These are phyloP conservation scores for Pythium diclinum DNA, from an alignment of 352 stramenopile species.

Conservation along the genomic window DNA sequence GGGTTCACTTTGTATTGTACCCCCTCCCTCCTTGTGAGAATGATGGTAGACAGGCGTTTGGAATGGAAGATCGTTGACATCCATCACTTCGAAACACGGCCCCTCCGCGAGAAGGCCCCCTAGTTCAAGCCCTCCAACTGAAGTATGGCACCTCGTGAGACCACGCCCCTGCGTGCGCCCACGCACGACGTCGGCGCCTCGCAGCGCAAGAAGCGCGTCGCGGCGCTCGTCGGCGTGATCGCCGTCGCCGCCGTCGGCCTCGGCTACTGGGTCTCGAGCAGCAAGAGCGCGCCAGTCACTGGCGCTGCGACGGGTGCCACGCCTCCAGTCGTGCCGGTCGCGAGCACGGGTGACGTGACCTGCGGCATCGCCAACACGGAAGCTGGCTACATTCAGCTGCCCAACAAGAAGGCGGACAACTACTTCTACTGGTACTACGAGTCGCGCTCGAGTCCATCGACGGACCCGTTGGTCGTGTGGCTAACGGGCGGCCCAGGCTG, in stretches of 20 bases:
- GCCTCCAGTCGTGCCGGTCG: background rate
- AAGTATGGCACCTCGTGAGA: slow-evolving; percentile 16
- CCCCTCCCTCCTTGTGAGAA: background rate
- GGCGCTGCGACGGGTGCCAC: background rate
- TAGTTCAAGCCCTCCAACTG: too few relatives aligned
- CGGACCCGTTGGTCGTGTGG: slow-evolving; percentile 59
- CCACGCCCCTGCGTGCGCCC: slow-evolving; percentile 21
- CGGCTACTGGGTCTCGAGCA: slow-evolving; percentile 14
- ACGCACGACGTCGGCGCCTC: background rate
- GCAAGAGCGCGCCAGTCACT: background rate
- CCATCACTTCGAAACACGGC: too few relatives aligned
- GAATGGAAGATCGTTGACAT: background rate
- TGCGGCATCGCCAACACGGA: slow-evolving; percentile 48
- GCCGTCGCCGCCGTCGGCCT: slow-evolving; percentile 18
- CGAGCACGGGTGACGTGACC: background rate
- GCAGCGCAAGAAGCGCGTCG: slow-evolving; percentile 22
- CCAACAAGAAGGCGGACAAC: slow-evolving; percentile 65
- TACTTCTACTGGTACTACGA: slow-evolving; percentile 83
- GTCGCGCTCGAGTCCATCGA: slow-evolving; percentile 40
- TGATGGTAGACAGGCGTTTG: slow-evolving; percentile 1
- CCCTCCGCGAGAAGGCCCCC: too few relatives aligned
- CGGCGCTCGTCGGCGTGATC: slow-evolving; percentile 15
- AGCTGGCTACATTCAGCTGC: slow-evolving; percentile 53
- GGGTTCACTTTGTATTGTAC: background rate
- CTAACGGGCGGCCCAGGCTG: too few relatives aligned